These are phyloP conservation scores for Colletotrichum tabaci DNA, from an alignment of 2,329 filamentous ascomycete species.

Conservation along the genomic window DNA sequence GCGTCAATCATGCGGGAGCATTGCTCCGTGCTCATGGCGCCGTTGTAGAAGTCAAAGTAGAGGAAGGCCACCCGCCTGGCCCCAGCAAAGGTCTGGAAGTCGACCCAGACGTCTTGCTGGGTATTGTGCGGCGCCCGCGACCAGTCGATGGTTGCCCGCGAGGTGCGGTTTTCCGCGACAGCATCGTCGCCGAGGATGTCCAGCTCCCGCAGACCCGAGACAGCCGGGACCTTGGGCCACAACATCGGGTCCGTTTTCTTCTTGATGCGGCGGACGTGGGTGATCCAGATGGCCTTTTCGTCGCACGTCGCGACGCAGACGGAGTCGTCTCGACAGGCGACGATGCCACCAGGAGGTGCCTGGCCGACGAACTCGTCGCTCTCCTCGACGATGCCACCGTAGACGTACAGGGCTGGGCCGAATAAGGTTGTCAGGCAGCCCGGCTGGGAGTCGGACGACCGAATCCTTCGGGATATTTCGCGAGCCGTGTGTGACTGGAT, in stretches of 20 bases:
- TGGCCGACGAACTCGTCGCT: conserved; percentile 40
- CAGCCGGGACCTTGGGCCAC: conserved; percentile 59
- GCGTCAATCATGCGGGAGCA: conserved; percentile 55
- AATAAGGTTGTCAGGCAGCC: conserved; percentile 56
- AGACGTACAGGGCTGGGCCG: conserved; percentile 55
- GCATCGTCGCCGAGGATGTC: conserved; percentile 48
- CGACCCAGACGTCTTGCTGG: conserved; percentile 58
- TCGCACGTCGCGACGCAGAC: conserved; percentile 57
- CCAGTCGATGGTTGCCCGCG: conserved; percentile 47
- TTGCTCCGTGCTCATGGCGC: conserved; percentile 58
- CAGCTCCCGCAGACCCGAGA: conserved; percentile 52
- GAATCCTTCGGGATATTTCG: conserved; percentile 58
- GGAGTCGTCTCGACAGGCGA: conserved; percentile 54
- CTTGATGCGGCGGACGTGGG: conserved; percentile 56
- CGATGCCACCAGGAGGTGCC: conserved; percentile 47
- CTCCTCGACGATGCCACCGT: conserved; percentile 58
- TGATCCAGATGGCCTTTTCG: conserved; percentile 58
- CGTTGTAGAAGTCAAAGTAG: conserved; percentile 61
- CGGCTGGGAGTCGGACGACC: conserved; percentile 59
- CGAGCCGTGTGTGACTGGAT: conserved; percentile 51
- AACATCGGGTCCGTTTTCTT: conserved; percentile 54
- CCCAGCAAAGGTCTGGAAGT: conserved; percentile 50
- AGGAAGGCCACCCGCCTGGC: conserved; percentile 52
- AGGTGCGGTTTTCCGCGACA: conserved; percentile 34
- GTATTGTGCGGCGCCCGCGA: conserved; percentile 48